Evolutionary conservation across 495 filamentous ascomycete genomes (phyloP).

Genomic region (Hypoxylon fragiforme): DNA sequence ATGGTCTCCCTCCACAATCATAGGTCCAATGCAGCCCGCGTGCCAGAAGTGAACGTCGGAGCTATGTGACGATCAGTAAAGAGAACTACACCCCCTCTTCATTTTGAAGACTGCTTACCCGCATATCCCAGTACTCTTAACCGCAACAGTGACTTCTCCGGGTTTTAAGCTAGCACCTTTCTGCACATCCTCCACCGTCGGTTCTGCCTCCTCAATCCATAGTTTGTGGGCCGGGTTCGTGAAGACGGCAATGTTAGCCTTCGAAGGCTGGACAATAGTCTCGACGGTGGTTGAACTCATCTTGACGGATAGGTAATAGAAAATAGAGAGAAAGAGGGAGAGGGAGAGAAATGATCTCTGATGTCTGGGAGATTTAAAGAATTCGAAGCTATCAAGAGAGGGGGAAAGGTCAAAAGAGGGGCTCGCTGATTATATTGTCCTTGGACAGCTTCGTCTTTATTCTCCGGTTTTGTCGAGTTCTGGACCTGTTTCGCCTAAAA

Average conservation of each 20-base stretch:
- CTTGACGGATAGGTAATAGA: too few species aligned
- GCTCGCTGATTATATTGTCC: constrained; percentile 20
- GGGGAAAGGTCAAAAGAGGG: constrained; percentile 25
- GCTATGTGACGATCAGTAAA: constrained; percentile 47
- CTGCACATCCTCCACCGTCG: constrained; percentile 73
- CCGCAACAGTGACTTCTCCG: constrained; percentile 80
- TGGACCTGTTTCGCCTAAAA: constrained; percentile 10
- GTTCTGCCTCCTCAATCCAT: constrained; percentile 80
- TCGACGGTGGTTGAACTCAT: constrained; percentile 36
- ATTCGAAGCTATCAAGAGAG: constrained; percentile 11
- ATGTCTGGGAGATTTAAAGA: constrained; percentile 6
- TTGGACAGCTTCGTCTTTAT: constrained; percentile 7
- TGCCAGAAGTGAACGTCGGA: constrained; percentile 98
- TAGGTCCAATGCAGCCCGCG: constrained; percentile 88
- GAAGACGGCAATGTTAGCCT: constrained; percentile 92
- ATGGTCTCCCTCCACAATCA: constrained; percentile 85
- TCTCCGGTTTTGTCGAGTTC: constrained; percentile 19
- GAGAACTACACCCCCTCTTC: constrained; percentile 20
- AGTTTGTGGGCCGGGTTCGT: constrained; percentile 91
- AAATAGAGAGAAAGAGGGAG: neutral
- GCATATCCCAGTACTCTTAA: constrained; percentile 93
- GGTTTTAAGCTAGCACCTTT: constrained; percentile 68
- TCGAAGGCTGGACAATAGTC: constrained; percentile 47
- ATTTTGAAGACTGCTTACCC: constrained; percentile 58
- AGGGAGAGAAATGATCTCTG: neutral